Percentiles rank a stretch among this genome's conserved stretches.
phyloP scores from a whole-genome alignment of 2,329 filamentous ascomycete species.

The Sporothrix mexicana region DNA sequence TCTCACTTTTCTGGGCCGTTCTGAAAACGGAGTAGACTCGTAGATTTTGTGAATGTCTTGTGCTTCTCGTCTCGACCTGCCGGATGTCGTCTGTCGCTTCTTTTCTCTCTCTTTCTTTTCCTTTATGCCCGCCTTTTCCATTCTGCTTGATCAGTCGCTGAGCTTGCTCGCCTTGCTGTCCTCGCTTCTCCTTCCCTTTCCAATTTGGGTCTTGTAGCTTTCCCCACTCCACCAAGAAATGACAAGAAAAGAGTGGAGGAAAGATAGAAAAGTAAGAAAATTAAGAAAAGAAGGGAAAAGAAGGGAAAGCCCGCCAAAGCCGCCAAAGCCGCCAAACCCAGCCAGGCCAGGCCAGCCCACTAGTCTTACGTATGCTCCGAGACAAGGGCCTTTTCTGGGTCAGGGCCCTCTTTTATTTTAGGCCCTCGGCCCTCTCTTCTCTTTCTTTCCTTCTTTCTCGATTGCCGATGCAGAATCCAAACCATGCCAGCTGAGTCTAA shows the following conservation, averaged over 20 bases:
- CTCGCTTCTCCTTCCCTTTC: neutral
- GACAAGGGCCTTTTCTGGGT: neutral
- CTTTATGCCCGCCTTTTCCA: neutral
- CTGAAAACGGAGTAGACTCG: no score
- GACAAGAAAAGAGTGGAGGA: no score
- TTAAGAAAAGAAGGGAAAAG: no score
- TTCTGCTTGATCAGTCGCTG: neutral
- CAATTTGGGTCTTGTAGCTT: neutral
- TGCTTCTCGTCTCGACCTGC: no score
- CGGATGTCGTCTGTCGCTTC: no score
- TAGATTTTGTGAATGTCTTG: no score
- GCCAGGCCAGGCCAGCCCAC: neutral
- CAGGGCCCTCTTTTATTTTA: no score
- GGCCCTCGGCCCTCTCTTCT: no score
- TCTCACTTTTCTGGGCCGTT: no score
- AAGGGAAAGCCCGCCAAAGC: no score
- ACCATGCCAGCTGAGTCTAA: neutral
- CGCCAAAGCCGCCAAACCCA: neutral
- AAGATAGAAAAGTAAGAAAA: no score
- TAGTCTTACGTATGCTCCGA: conserved; percentile 19
- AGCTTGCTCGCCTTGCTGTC: neutral
- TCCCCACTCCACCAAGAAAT: neutral
- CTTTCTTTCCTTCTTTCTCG: neutral
- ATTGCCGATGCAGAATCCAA: conserved; percentile 3
- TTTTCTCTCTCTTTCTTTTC: neutral